Evolutionary conservation across 441 rosid species (phyloP).

Genomic region (Gossypium davidsonii): DNA sequence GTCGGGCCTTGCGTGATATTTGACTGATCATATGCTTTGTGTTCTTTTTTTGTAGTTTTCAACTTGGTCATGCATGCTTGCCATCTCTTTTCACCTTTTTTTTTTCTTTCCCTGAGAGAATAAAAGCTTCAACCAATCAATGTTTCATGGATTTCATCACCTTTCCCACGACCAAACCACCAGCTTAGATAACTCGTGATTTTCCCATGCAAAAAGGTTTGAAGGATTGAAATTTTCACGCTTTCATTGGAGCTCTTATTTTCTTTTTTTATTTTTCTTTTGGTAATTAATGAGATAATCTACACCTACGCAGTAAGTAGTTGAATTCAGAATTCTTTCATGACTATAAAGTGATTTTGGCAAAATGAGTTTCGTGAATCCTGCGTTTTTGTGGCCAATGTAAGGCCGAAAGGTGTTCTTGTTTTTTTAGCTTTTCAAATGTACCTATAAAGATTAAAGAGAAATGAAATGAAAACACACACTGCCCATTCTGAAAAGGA

Average conservation of each 20-base stretch:
- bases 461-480: background rate
- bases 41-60: background rate
- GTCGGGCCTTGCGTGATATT: background rate
- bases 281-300: background rate
- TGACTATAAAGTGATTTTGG: background rate
- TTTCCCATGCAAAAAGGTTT: background rate
- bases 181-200: background rate
- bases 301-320: background rate
- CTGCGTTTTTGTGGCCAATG: background rate
- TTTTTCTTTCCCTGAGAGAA: background rate
- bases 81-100: background rate
- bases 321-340: background rate
- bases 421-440: background rate
- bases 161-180: background rate
- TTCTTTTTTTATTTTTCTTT: background rate
- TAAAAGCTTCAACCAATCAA: background rate
- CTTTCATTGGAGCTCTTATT: background rate
- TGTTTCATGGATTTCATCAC: conserved; percentile 1
- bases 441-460: background rate
- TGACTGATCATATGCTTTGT: background rate
- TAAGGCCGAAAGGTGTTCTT: background rate
- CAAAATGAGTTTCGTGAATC: conserved; percentile 3
- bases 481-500: background rate
- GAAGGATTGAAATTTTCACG: background rate
- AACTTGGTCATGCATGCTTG: background rate